Conservation (phyloP, 2,329 filamentous ascomycete genomes). For the Fusarium sp. region DNA sequence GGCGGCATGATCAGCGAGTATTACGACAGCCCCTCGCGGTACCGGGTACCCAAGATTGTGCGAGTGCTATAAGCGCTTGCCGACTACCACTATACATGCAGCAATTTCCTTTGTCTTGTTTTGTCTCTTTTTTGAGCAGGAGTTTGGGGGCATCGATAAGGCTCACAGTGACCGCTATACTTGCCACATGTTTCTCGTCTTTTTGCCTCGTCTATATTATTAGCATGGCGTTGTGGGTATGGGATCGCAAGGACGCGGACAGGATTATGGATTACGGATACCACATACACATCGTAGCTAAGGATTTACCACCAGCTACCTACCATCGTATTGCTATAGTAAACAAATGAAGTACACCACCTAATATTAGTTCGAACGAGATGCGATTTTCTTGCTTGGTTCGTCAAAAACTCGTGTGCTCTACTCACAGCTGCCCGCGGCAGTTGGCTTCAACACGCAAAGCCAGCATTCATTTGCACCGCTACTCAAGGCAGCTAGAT, state of each 20-base stretch:
- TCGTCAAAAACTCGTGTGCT: slow-evolving; percentile 7
- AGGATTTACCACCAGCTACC: slow-evolving; percentile 23
- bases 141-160: slow-evolving; percentile 9
- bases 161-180: slow-evolving; percentile 25
- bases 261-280: slow-evolving; percentile 31
- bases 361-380: not conserved
- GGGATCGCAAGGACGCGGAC: slow-evolving; percentile 11
- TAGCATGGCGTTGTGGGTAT: slow-evolving; percentile 36
- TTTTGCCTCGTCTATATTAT: slow-evolving; percentile 22
- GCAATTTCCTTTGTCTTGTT: slow-evolving; percentile 7
- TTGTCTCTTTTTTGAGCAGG: slow-evolving; percentile 8
- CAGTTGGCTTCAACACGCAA: slow-evolving; percentile 1
- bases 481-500: slow-evolving; percentile 11
- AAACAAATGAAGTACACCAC: slow-evolving; percentile 19
- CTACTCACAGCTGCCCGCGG: not conserved
- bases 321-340: slow-evolving; percentile 29
- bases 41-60: slow-evolving; percentile 36
- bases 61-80: slow-evolving; percentile 24
- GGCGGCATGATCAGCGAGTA: slow-evolving; percentile 38
- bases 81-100: slow-evolving; percentile 5
- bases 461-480: not conserved
- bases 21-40: slow-evolving; percentile 38
- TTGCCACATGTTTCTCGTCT: slow-evolving; percentile 13
- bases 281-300: slow-evolving; percentile 23
- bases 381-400: slow-evolving; percentile 9